Evolutionary conservation across 495 filamentous ascomycete species (phyloP).

Genomic region (Aeminium ludgeri): DNA sequence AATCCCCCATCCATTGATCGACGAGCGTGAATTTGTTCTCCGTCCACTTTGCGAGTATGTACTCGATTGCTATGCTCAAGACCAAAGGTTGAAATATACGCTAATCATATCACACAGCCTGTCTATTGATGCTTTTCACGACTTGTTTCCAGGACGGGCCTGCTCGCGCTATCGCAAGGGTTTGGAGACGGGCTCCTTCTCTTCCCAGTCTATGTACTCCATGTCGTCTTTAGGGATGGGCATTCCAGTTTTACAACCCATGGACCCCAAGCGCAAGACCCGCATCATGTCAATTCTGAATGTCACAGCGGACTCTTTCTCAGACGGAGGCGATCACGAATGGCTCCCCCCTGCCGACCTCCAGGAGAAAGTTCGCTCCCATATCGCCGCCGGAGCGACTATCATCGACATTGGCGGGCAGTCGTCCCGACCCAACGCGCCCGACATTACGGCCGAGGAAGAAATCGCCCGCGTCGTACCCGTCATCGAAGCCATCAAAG

Average conservation of each 20-base stretch:
- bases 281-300: constrained; percentile 90
- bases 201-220: no score
- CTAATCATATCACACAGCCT: no score
- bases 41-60: constrained; percentile 72
- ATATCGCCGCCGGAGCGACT: constrained; percentile 50
- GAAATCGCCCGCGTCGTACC: constrained; percentile 67
- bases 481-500: constrained; percentile 54
- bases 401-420: constrained; percentile 91
- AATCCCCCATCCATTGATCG: constrained; percentile 72
- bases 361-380: constrained; percentile 32
- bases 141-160: no score
- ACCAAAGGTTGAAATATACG: no score
- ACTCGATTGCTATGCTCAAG: background rate
- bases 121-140: no score
- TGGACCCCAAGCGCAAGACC: constrained; percentile 36
- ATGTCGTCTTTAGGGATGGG: no score
- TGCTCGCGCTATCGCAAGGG: no score
- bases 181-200: no score
- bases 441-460: constrained; percentile 47
- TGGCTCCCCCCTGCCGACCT: constrained; percentile 24
- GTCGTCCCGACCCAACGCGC: constrained; percentile 64
- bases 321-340: constrained; percentile 60
- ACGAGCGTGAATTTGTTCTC: constrained; percentile 86
- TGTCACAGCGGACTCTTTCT: constrained; percentile 93
- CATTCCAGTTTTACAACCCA: background rate